Conservation (phyloP, 2,329 filamentous ascomycete species). For the Cadophora sp. region DNA sequence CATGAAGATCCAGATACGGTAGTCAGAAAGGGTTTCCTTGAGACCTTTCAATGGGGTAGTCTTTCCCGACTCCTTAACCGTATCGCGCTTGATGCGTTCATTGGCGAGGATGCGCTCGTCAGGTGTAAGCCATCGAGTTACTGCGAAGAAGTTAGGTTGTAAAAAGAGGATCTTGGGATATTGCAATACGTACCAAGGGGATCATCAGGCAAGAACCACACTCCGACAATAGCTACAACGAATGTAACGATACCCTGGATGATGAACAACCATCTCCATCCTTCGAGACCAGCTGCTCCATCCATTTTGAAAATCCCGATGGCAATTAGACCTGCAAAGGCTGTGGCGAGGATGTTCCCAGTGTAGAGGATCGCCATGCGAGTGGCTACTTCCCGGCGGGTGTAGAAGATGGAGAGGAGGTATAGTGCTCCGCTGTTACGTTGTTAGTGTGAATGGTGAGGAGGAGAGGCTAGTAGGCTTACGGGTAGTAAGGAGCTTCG, state of each 20-base stretch:
- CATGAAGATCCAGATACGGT: conserved; percentile 51
- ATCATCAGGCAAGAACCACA: conserved; percentile 57
- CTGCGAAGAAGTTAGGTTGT: too few species aligned
- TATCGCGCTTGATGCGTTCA: conserved; percentile 25
- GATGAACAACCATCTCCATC: conserved; percentile 53
- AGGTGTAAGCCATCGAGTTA: conserved; percentile 31
- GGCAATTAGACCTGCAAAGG: conserved; percentile 48
- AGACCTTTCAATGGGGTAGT: conserved; percentile 47
- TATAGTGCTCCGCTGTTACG: conserved; percentile 49
- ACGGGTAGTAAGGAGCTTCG: conserved; percentile 48
- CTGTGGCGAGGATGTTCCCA: conserved; percentile 45
- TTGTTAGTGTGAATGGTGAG: background rate
- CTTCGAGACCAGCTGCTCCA: conserved; percentile 44
- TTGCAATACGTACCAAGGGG: too few species aligned
- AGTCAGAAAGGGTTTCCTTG: conserved; percentile 49
- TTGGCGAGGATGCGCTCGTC: conserved; percentile 30
- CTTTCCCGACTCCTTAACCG: conserved; percentile 46
- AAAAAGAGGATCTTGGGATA: too few species aligned
- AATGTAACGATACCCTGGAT: conserved; percentile 42
- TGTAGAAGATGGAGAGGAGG: conserved; percentile 55
- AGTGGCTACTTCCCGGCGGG: conserved; percentile 47
- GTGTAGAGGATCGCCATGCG: conserved; percentile 48
- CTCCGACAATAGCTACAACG: conserved; percentile 23
- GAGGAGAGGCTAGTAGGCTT: background rate
- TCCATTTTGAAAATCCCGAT: conserved; percentile 47